Conservation (phyloP, 2,329 filamentous ascomycete genomes). For the Cladophialophora chaetospira region DNA sequence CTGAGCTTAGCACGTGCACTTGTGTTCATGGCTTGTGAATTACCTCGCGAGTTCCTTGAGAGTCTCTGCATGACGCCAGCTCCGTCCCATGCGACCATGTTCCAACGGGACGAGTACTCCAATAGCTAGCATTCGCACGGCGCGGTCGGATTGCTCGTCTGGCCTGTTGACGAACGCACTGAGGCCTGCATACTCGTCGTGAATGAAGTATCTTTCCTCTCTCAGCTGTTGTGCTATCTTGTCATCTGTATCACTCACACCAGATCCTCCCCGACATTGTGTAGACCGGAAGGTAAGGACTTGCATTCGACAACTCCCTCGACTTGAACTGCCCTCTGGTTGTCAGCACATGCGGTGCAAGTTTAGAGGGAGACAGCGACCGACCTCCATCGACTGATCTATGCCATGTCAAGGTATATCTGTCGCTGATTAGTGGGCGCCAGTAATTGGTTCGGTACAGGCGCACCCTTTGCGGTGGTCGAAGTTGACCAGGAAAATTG, state of each 20-base stretch:
- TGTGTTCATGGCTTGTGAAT: background rate
- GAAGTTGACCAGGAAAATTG: conserved; percentile 86
- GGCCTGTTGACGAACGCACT: conserved; percentile 88
- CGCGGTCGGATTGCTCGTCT: conserved; percentile 75
- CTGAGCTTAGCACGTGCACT: conserved; percentile 28
- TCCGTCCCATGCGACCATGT: conserved; percentile 80
- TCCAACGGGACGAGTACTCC: conserved; percentile 84
- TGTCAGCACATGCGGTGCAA: conserved; percentile 8
- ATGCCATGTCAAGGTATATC: conserved; percentile 86
- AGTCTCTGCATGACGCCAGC: conserved; percentile 81
- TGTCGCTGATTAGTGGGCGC: conserved; percentile 37
- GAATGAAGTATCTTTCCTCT: conserved; percentile 79
- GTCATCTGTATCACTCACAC: conserved; percentile 47
- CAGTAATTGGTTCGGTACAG: conserved; percentile 1
- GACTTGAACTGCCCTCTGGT: conserved; percentile 54
- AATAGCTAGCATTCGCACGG: conserved; percentile 90
- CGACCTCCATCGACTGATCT: conserved; percentile 64
- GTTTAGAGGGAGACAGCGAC: background rate
- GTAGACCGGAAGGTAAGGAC: conserved; percentile 87
- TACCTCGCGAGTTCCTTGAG: conserved; percentile 75
- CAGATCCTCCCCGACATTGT: conserved; percentile 83
- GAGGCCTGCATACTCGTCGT: conserved; percentile 79
- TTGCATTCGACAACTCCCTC: conserved; percentile 95
- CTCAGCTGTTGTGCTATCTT: background rate
- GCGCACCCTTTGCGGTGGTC: conserved; percentile 84